Conservation (phyloP, 2,329 filamentous ascomycete species). For the Coniochaeta sp. region DNA sequence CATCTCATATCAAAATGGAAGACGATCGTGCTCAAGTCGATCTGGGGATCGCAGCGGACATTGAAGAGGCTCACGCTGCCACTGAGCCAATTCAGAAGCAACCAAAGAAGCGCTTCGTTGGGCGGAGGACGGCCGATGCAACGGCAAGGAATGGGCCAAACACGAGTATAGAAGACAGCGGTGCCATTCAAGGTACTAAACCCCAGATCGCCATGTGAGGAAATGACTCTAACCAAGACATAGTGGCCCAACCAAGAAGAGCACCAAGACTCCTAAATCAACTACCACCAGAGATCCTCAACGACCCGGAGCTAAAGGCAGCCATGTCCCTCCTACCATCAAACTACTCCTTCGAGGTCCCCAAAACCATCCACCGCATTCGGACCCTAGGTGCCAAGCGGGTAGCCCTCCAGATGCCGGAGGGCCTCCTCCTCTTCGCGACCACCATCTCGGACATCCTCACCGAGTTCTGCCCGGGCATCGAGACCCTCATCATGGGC, state of each 20-base stretch:
- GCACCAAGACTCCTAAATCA: constrained; percentile 80
- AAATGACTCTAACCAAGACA: constrained; percentile 7
- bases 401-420: constrained; percentile 94
- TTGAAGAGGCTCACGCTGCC: constrained; percentile 41
- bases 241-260: constrained; percentile 66
- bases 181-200: constrained; percentile 60
- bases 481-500: constrained; percentile 95
- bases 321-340: constrained; percentile 79
- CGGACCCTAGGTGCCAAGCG: constrained; percentile 70
- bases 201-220: not conserved
- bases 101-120: constrained; percentile 89
- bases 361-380: constrained; percentile 95
- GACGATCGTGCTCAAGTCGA: constrained; percentile 66
- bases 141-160: constrained; percentile 35
- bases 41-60: constrained; percentile 61
- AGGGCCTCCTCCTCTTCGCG: constrained; percentile 89
- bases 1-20: constrained; percentile 49
- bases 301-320: constrained; percentile 78
- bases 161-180: constrained; percentile 47
- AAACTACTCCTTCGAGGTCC: constrained; percentile 99
- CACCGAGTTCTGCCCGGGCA: constrained; percentile 84
- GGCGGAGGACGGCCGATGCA: constrained; percentile 65
- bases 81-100: constrained; percentile 43
- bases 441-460: constrained; percentile 97
- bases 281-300: constrained; percentile 78